Conservation (phyloP, 108 stramenopile species). For the Nitzschia sp. region DNA sequence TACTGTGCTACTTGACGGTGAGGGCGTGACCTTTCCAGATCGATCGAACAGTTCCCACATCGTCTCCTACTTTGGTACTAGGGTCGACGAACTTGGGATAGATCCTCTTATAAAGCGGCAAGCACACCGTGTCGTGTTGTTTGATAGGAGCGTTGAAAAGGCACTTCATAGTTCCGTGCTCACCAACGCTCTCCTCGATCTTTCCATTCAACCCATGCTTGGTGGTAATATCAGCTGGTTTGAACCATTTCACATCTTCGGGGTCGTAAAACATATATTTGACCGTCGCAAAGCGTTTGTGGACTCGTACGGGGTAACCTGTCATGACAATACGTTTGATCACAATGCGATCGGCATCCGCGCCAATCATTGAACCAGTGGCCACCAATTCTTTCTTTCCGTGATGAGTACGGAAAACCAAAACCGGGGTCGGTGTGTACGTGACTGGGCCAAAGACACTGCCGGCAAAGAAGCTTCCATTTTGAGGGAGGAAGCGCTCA, state of each 20-base stretch:
- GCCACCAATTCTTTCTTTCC: slow-evolving; percentile 81
- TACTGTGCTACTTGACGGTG: slow-evolving; percentile 22
- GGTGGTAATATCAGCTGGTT: slow-evolving; percentile 93
- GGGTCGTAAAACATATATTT: slow-evolving; percentile 99
- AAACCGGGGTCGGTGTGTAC: slow-evolving; percentile 88
- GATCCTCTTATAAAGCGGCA: slow-evolving; percentile 96
- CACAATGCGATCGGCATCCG: slow-evolving; percentile 96
- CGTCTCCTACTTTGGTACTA: slow-evolving; percentile 6
- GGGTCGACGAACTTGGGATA: slow-evolving; percentile 89
- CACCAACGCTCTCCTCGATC: slow-evolving; percentile 95
- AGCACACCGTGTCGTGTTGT: slow-evolving; percentile 97
- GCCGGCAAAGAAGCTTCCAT: slow-evolving; percentile 86
- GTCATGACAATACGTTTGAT: slow-evolving; percentile 97
- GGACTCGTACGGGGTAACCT: slow-evolving; percentile 96
- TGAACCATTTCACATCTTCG: slow-evolving; percentile 98
- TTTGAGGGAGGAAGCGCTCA: slow-evolving; percentile 92
- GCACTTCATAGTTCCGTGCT: slow-evolving; percentile 99
- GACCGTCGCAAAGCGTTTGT: slow-evolving; percentile 95
- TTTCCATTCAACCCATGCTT: slow-evolving; percentile 97
- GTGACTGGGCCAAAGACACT: slow-evolving; percentile 95
- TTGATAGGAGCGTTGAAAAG: slow-evolving; percentile 95
- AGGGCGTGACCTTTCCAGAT: slow-evolving; percentile 15
- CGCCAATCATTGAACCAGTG: slow-evolving; percentile 88
- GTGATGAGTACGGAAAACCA: slow-evolving; percentile 71
- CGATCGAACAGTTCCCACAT: slow-evolving; percentile 20